Percentiles rank a stretch among this genome's conserved stretches.
These are phyloP conservation scores for Graphiopsis chlorocephala DNA, from an alignment of 2,329 filamentous ascomycete genomes.

Conservation along the genomic window DNA sequence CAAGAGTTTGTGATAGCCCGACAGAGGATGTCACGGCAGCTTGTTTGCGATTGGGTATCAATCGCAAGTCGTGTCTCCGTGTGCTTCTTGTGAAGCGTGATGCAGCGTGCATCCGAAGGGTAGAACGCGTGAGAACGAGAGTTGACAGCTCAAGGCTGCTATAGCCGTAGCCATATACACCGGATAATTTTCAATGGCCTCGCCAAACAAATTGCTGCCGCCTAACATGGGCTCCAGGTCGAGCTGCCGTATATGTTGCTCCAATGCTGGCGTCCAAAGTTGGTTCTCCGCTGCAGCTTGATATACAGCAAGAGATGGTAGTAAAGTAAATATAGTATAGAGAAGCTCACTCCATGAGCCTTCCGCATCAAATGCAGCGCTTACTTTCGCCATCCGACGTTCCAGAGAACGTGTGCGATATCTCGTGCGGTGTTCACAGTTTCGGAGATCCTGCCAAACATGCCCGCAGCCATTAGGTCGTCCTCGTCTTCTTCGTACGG, in stretches of 20 bases:
- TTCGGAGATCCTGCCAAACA: slow-evolving; percentile 78
- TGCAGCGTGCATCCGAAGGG: not conserved
- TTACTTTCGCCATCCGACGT: slow-evolving; percentile 60
- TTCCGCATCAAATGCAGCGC: slow-evolving; percentile 19
- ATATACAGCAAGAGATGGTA: not conserved
- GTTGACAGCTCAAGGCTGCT: not conserved
- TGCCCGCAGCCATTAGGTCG: slow-evolving; percentile 52
- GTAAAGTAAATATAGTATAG: not conserved
- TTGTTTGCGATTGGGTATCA: not conserved
- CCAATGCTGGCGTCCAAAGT: not conserved
- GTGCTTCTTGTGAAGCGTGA: not conserved
- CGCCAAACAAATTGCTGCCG: not conserved
- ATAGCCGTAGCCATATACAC: not conserved
- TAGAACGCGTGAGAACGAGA: not conserved
- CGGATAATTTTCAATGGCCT: not conserved
- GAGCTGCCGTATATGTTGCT: not conserved
- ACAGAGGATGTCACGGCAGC: not conserved
- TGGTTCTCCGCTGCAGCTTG: not conserved
- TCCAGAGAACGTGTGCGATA: slow-evolving; percentile 66
- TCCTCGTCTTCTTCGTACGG: slow-evolving; percentile 74
- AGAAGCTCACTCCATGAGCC: not conserved
- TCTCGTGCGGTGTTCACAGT: slow-evolving; percentile 66
- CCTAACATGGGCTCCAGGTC: slow-evolving; percentile 1
- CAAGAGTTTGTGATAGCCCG: not conserved
- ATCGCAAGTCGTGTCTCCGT: not conserved